Evolutionary conservation across 2,329 filamentous ascomycete species (phyloP), one percentile per base, ranked within the genome.

Genomic region (Xylaria sp.): DNA sequence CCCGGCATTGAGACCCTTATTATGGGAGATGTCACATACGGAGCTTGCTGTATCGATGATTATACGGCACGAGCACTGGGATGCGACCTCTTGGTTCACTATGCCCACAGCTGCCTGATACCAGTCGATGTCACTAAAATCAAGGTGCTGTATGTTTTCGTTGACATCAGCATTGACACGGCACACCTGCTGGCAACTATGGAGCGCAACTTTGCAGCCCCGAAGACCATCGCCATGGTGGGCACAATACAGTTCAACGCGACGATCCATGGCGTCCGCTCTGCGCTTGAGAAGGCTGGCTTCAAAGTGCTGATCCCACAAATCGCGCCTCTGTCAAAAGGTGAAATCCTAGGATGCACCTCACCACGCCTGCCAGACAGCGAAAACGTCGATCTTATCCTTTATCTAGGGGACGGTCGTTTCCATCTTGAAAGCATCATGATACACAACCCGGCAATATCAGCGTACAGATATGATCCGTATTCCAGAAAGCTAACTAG

Each of bases 171-270:
- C 80, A 98, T 99, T 79, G 96, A 99, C 80, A 93, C 93, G 0
- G 84, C 89, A 13, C 96, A 99, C 80, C 87, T 99, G 18, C 83
- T 98, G 60, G 92, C 92, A 9, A 96, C 94, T 0, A 86, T 99
- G 56, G 92, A 94, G 78, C 90, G 94, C 70, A 99, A 98, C 79
- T 97, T 98, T 79, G 86, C 90, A 1, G 82, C 91, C 0, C 92
- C 93, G 1, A 97, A 96, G 82, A 95, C 91, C 0, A 90, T 99
- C 67, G 96, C 96, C 5, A 88, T 98, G 74, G 95, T 99, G 18
- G 95, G 96, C 57, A 99, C 96, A 0, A 99, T 99, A 74, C 96
- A 99, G 80, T 99, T 99, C 86, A 99, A 99, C 81, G 93, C 94
- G 43, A 98, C 96, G 0, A 91, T 99, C 39, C 96, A 99, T 81